Conservation (phyloP, 768 basidiomycete species). For the Astraeus odoratus region DNA sequence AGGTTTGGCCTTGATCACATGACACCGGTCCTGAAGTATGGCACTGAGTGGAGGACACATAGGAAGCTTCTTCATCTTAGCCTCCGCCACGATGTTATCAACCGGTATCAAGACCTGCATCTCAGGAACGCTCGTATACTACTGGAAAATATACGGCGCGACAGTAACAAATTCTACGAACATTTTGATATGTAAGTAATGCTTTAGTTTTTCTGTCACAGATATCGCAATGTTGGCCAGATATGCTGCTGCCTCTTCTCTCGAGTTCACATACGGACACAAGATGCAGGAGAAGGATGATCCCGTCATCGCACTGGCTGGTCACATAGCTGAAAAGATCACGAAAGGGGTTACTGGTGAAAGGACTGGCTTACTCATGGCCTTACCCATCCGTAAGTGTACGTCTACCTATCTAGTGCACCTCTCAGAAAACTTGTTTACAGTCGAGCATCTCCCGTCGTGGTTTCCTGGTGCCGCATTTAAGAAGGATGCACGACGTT, state of each 20-base stretch:
- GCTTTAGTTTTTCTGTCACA: no score
- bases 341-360: not conserved
- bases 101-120: constrained; percentile 5
- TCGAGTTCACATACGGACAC: constrained; percentile 5
- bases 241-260: not conserved
- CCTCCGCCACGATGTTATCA: constrained; percentile 3
- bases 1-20: constrained; percentile 8
- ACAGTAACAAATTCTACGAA: not conserved
- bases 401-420: no score
- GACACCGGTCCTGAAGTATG: constrained; percentile 7
- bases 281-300: constrained; percentile 2
- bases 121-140: not conserved
- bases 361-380: not conserved
- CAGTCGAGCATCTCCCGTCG: constrained; percentile 8
- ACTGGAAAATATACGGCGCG: not conserved
- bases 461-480: constrained; percentile 12
- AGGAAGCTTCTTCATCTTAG: constrained; percentile 10
- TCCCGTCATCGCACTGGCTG: constrained; percentile 1
- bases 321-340: not conserved
- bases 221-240: not conserved
- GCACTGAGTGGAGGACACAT: constrained; percentile 12
- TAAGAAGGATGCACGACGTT: not conserved
- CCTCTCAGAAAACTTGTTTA: not conserved
- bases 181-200: constrained; percentile 4
- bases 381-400: constrained; percentile 8